phyloP scores from a whole-genome alignment of 176 grass and related monocot species.

The Oryza glaberrima region DNA sequence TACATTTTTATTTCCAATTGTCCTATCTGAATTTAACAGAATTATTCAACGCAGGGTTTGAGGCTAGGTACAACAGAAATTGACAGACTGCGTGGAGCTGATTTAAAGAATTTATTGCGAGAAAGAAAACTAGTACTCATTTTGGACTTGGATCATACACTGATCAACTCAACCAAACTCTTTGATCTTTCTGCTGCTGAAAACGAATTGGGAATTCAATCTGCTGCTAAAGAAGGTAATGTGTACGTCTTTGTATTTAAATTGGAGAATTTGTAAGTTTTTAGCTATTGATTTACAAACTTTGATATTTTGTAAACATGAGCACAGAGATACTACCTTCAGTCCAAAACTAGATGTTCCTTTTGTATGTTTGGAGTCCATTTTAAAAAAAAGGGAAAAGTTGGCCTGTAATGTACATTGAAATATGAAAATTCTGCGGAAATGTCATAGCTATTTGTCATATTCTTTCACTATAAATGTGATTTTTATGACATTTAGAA shows the following conservation, averaged over 20 bases:
- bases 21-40: conserved; percentile 21
- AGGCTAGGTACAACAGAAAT: conserved; percentile 75
- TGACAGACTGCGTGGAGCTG: conserved; percentile 59
- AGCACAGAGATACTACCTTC: background rate
- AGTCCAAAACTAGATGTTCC: conserved; percentile 19
- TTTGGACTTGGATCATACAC: conserved; percentile 91
- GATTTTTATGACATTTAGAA: conserved; percentile 21
- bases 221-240: conserved; percentile 65
- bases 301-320: conserved; percentile 7
- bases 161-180: conserved; percentile 80
- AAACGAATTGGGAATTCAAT: conserved; percentile 63
- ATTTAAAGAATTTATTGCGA: conserved; percentile 76
- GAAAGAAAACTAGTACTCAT: conserved; percentile 77
- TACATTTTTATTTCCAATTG: conserved; percentile 11
- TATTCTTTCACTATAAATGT: background rate
- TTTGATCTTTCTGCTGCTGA: conserved; percentile 67
- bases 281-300: background rate
- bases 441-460: background rate
- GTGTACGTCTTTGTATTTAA: background rate
- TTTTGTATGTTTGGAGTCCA: conserved; percentile 3
- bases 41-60: conserved; percentile 64
- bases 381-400: background rate
- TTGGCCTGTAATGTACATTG: conserved; percentile 6
- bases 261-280: background rate
- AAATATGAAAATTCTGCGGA: background rate